These are phyloP conservation scores for Crithidia expoeki DNA, from an alignment of 208 protist species.

Conservation along the genomic window DNA sequence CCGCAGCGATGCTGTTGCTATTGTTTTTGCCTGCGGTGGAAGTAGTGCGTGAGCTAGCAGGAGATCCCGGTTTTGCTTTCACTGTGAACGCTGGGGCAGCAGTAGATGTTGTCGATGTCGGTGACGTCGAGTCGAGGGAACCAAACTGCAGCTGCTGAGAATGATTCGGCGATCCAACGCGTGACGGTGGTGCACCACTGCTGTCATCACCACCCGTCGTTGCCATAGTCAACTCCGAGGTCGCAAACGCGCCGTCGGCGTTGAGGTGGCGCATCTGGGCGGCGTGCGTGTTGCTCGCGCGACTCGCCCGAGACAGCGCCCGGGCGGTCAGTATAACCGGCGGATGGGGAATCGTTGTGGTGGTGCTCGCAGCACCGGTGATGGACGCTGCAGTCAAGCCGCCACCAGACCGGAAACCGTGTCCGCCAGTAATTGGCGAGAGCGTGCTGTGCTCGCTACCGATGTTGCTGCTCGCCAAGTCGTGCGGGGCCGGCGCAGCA, in stretches of 20 bases:
- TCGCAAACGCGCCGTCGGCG: not conserved
- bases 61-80: too few relatives aligned
- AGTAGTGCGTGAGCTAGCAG: too few relatives aligned
- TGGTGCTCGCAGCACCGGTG: not conserved
- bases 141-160: not conserved
- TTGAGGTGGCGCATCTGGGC: not conserved
- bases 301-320: constrained; percentile 5
- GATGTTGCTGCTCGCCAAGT: not conserved
- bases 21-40: not conserved
- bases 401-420: not conserved
- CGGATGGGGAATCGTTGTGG: constrained; percentile 9
- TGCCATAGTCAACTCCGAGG: not conserved
- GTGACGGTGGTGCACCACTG: not conserved
- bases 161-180: not conserved
- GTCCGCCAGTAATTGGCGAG: not conserved
- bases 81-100: too few relatives aligned
- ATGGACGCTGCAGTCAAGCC: not conserved
- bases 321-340: constrained; percentile 11
- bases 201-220: too few relatives aligned
- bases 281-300: not conserved
- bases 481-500: not conserved
- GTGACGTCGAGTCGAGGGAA: not conserved
- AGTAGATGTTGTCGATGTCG: not conserved
- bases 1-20: not conserved
- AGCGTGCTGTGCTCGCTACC: not conserved